These are phyloP conservation scores for Hymenoscyphus albidus DNA, from an alignment of 2,329 filamentous ascomycete genomes.

Conservation along the genomic window DNA sequence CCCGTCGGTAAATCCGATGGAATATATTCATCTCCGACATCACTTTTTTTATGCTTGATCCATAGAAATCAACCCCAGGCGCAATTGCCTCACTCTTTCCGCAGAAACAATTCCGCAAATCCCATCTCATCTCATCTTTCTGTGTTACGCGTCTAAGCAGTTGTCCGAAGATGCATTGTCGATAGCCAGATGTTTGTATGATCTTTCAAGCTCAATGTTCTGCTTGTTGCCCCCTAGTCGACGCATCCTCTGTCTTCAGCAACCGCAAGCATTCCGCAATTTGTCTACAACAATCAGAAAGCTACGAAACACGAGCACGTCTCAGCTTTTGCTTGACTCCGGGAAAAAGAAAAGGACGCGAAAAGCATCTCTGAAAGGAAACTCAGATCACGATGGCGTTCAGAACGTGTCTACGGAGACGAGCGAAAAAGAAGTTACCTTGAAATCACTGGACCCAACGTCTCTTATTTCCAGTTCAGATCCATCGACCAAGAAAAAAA, in stretches of 20 bases:
- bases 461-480: neutral
- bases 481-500: neutral
- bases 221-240: neutral
- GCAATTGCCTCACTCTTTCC: neutral
- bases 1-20: neutral
- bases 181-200: neutral
- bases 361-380: too few species aligned
- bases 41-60: neutral
- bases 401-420: neutral
- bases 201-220: neutral
- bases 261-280: conserved; percentile 19
- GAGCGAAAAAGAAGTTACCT: conserved; percentile 10
- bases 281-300: conserved; percentile 24
- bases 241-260: conserved; percentile 23
- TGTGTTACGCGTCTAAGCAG: neutral
- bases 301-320: conserved; percentile 2
- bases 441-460: conserved; percentile 45
- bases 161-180: neutral
- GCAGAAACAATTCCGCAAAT: neutral
- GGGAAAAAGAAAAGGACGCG: neutral
- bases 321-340: neutral
- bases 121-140: neutral
- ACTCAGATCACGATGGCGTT: neutral
- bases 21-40: conserved; percentile 12
- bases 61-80: neutral